These are phyloP conservation scores for Aspergillus wentii DNA, from an alignment of 495 filamentous ascomycete genomes.

Conservation along the genomic window DNA sequence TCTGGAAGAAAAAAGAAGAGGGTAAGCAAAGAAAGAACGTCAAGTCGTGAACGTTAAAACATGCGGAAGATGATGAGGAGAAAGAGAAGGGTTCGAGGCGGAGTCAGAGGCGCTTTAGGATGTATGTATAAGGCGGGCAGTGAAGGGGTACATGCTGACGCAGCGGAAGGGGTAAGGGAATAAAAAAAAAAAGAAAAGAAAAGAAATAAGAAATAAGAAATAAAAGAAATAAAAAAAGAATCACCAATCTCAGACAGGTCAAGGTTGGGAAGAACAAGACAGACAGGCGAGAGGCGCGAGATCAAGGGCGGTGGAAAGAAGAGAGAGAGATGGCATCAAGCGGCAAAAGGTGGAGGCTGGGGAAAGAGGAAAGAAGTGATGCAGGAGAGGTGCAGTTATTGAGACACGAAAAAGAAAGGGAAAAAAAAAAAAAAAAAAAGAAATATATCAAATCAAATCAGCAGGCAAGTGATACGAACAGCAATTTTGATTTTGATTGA, in stretches of 20 bases:
- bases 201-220: not conserved
- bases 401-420: not conserved
- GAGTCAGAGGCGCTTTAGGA: slow-evolving; percentile 7
- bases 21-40: slow-evolving; percentile 10
- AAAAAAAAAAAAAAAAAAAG: slow-evolving; percentile 6
- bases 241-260: slow-evolving; percentile 11
- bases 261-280: slow-evolving; percentile 13
- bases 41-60: slow-evolving; percentile 6
- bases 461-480: no score
- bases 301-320: slow-evolving; percentile 8
- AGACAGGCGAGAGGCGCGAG: no score
- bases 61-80: slow-evolving; percentile 6
- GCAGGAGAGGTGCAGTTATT: no score
- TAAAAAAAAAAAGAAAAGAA: slow-evolving; percentile 5
- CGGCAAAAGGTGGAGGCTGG: no score
- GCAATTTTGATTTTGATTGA: no score
- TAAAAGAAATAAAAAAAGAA: not conserved
- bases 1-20: slow-evolving; percentile 17
- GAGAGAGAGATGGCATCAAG: slow-evolving; percentile 16
- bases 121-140: slow-evolving; percentile 4
- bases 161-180: slow-evolving; percentile 7
- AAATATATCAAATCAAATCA: no score
- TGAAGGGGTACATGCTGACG: no score
- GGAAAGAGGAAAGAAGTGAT: slow-evolving; percentile 3
- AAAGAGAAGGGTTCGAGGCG: slow-evolving; percentile 7